These are phyloP conservation scores for Dictyostelium gargantuum DNA, from an alignment of 208 protist genomes.

Conservation along the genomic window DNA sequence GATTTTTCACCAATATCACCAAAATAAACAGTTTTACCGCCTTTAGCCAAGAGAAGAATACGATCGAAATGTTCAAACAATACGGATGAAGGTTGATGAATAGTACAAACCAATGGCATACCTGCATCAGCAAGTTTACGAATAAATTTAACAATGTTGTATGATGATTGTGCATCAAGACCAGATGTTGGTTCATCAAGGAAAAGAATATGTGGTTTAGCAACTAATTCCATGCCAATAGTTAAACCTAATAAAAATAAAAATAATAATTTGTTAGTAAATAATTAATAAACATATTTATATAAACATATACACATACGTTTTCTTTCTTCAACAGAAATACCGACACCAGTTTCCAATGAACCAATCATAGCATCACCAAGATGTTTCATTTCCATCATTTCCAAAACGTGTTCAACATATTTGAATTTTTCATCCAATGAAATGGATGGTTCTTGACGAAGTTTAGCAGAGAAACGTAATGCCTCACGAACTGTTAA, in stretches of 20 bases:
- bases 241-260: constrained; percentile 63
- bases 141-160: constrained; percentile 62
- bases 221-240: constrained; percentile 80
- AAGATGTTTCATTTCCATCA: constrained; percentile 67
- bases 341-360: constrained; percentile 47
- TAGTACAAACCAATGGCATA: constrained; percentile 65
- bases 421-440: constrained; percentile 31
- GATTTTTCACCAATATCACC: constrained; percentile 54
- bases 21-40: constrained; percentile 47
- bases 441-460: background rate
- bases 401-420: constrained; percentile 39
- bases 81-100: constrained; percentile 65
- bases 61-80: constrained; percentile 64
- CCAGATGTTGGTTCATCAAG: constrained; percentile 79
- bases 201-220: constrained; percentile 74
- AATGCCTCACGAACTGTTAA: constrained; percentile 46
- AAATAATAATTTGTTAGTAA: too few relatives aligned
- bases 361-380: constrained; percentile 52
- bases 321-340: constrained; percentile 48
- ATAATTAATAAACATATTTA: too few relatives aligned
- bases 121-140: constrained; percentile 61
- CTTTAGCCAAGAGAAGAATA: constrained; percentile 12
- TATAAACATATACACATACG: too few relatives aligned
- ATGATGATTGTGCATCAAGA: constrained; percentile 30
- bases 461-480: constrained; percentile 48